Conservation (phyloP, 192 early-diverging fungal genomes). For the Coemansia sp. region DNA sequence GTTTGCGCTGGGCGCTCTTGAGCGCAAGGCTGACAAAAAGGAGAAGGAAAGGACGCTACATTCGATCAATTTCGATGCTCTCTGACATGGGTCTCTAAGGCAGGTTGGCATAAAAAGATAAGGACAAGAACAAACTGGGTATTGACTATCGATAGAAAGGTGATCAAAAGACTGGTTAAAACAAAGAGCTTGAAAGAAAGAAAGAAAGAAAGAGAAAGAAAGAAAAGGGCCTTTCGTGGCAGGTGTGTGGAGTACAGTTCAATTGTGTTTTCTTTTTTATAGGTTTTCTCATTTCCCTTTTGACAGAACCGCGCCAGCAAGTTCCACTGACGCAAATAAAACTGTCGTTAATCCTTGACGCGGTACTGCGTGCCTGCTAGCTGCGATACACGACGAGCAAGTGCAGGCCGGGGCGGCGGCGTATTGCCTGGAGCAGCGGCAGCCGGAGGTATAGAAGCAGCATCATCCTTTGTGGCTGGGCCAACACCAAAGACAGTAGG, state of each 20-base stretch:
- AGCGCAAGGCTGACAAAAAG: constrained; percentile 73
- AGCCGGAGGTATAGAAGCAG: neutral
- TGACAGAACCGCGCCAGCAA: neutral
- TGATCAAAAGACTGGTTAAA: too few species aligned
- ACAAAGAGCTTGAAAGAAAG: neutral
- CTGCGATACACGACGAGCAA: constrained; percentile 18
- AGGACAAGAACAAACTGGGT: too few species aligned
- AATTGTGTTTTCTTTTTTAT: neutral
- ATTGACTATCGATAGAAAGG: too few species aligned
- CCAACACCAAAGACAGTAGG: neutral
- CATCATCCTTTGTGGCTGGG: neutral
- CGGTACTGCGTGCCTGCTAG: constrained; percentile 12
- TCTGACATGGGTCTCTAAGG: constrained; percentile 52
- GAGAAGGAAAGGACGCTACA: constrained; percentile 78
- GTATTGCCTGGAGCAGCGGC: neutral
- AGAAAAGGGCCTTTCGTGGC: neutral
- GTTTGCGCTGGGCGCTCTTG: constrained; percentile 67
- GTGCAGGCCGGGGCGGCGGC: constrained; percentile 1
- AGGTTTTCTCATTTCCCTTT: neutral
- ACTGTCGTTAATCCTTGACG: constrained; percentile 7
- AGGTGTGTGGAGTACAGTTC: neutral
- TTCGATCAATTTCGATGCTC: constrained; percentile 90
- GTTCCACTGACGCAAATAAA: neutral
- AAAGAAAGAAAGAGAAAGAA: constrained; percentile 2
- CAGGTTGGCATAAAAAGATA: neutral